Evolutionary conservation across 192 early-diverging fungal species (phyloP), one percentile per base, ranked within the genome.

Genomic region (Helicostylum pulchrum): DNA sequence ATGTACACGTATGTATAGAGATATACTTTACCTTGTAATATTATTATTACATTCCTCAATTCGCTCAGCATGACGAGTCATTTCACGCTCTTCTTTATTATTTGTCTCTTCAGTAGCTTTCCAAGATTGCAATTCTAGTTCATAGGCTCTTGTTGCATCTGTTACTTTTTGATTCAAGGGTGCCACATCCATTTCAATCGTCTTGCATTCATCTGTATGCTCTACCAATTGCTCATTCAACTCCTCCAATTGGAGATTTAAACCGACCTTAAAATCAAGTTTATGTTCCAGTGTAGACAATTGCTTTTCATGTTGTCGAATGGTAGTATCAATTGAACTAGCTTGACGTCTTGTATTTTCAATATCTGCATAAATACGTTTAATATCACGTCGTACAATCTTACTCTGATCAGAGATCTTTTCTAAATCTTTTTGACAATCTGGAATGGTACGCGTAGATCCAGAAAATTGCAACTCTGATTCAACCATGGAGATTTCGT

Each of bases 381-480:
- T 65, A 5, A 76, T 61, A 52, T 64, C 71, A 3, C 58, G 67
- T 49, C 51, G 77, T 45, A 70, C 72, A 46, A 30, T 9, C 45
- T 56, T 70, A n/a, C 65, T 66, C 14, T 39, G 9, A 9, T 9
- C 36, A 39, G 36, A 9, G 36, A 39, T 61, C 1, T 50, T 43
- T 4, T 79, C 77, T 8, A 85, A 68, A 48, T 92, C 87, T 9
- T 64, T 68, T 65, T 89, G 87, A 36, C 85, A 77, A 23, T 94
- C 88, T 4, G 87, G 84, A 20, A 83, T 61, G 4, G 89, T 91
- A 63, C 84, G 85, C 11, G 75, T 78, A 0, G 88, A 88, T 0
- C 87, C 88, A 1, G 86, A 68, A 4, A 49, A 59, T 15, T 72
- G 70, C 46, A 89, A 68, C 8, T 86, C 76, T 0, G 65, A 62